Evolutionary conservation across 2,329 filamentous ascomycete genomes (phyloP).

Genomic region (Zymoseptoria tritici): DNA sequence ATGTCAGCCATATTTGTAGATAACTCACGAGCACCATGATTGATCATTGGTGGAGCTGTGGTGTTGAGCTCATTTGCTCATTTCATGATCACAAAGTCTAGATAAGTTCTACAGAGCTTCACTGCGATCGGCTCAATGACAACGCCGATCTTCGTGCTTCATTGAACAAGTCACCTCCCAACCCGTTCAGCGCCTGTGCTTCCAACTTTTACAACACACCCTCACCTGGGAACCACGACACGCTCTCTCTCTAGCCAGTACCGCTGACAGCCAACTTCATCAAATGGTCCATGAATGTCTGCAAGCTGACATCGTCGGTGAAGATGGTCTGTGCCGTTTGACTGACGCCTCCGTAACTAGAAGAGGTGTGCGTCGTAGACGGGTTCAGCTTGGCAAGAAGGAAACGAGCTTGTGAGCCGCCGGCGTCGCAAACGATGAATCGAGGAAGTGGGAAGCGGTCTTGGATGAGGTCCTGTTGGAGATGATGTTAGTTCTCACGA

Average conservation of each 20-base stretch:
- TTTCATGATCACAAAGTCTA: background rate
- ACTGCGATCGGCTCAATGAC: background rate
- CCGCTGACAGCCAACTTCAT: conserved; percentile 65
- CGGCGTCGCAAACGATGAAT: conserved; percentile 98
- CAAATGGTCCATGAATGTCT: conserved; percentile 98
- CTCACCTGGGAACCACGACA: background rate
- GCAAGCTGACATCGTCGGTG: conserved; percentile 93
- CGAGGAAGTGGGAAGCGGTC: conserved; percentile 96
- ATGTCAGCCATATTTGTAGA: background rate
- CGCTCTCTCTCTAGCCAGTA: conserved; percentile 21
- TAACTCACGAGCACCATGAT: background rate
- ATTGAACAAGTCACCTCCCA: background rate
- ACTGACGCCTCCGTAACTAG: conserved; percentile 80
- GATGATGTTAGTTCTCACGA: conserved; percentile 1
- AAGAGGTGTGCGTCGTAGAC: conserved; percentile 90
- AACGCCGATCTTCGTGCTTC: background rate
- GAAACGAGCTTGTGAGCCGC: conserved; percentile 95
- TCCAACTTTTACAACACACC: background rate
- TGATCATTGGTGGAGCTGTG: background rate
- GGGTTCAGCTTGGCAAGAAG: conserved; percentile 94
- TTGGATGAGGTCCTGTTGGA: conserved; percentile 77
- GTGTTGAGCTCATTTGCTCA: background rate
- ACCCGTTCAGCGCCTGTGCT: background rate
- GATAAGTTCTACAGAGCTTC: background rate
- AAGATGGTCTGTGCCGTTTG: conserved; percentile 96